These are phyloP conservation scores for Kondoa malvinella DNA, from an alignment of 768 basidiomycete species.

Conservation along the genomic window DNA sequence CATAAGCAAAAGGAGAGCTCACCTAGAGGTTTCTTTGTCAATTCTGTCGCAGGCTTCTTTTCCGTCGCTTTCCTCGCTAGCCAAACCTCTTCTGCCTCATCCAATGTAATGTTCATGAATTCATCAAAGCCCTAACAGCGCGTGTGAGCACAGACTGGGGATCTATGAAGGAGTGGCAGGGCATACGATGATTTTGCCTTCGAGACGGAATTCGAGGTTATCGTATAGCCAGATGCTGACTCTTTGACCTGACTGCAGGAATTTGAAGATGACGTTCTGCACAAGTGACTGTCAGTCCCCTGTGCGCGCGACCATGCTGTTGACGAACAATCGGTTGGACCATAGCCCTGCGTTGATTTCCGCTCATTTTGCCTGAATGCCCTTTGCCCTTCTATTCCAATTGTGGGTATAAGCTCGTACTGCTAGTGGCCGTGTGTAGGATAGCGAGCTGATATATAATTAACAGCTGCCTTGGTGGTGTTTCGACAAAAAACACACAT, in stretches of 20 bases:
- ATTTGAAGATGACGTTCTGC: slow-evolving; percentile 96
- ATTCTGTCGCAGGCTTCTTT: slow-evolving; percentile 71
- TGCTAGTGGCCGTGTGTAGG: no score
- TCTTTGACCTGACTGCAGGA: slow-evolving; percentile 50
- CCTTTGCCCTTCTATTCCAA: neutral
- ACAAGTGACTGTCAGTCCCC: neutral
- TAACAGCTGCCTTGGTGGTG: no score
- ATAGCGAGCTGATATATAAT: no score
- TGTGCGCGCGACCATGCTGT: neutral
- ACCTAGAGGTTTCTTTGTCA: slow-evolving; percentile 48
- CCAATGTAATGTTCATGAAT: slow-evolving; percentile 96
- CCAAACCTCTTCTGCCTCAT: slow-evolving; percentile 81
- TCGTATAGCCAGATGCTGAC: slow-evolving; percentile 76
- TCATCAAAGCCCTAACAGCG: slow-evolving; percentile 60
- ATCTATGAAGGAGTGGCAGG: slow-evolving; percentile 18
- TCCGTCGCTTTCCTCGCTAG: slow-evolving; percentile 35
- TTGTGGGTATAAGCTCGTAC: neutral
- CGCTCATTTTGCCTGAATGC: slow-evolving; percentile 3
- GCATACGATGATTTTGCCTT: slow-evolving; percentile 87
- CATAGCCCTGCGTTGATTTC: slow-evolving; percentile 50
- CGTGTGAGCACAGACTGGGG: slow-evolving; percentile 17
- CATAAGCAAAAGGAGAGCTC: slow-evolving; percentile 5
- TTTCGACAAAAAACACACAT: neutral
- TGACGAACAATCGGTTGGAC: slow-evolving; percentile 90
- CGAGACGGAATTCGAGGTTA: slow-evolving; percentile 88